Evolutionary conservation across 208 protist genomes (phyloP), one percentile per base, ranked within the genome.

Genomic region (Acanthamoeba lenticulata): DNA sequence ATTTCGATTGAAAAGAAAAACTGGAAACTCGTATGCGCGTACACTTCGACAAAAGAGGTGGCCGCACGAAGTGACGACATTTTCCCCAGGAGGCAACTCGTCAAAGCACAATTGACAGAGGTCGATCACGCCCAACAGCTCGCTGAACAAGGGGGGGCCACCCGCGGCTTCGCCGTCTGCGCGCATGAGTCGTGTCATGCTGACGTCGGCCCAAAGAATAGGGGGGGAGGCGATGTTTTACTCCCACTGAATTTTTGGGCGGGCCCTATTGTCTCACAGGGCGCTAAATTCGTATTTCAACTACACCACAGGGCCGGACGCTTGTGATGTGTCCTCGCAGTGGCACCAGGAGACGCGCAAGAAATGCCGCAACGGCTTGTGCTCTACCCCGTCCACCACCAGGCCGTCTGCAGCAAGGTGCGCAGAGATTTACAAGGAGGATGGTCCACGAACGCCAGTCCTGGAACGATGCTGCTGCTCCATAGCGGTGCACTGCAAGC

Each of bases 261-360:
- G n/a, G 52, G 11, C 11, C 15, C 15, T 21, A 21, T 11, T 60
- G 15, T 60, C 21, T 60, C 11, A 21, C 21, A 27, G 11, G 15
- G n/a, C n/a, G n/a, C n/a, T n/a, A n/a, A n/a, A n/a, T n/a, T n/a
- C 21, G 52, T 21, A n/a, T n/a, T n/a, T 21, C 52, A 60, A 21
- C 52, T 21, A 94, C 36, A 96, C 72, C 24, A 96, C 60, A 0
- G 96, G 27, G n/a, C n/a, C n/a, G n/a, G n/a, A n/a, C n/a, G n/a
- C n/a, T n/a, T n/a, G n/a, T n/a, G n/a, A n/a, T n/a, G n/a, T n/a
- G n/a, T n/a, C n/a, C n/a, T n/a, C n/a, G n/a, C n/a, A n/a, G n/a
- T n/a, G n/a, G n/a, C n/a, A n/a, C n/a, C n/a, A n/a, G n/a, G n/a
- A n/a, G n/a, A n/a, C n/a, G n/a, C n/a, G n/a, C n/a, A n/a, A n/a